These are phyloP conservation scores for Tritrichomonas foetus DNA, from an alignment of 208 protist genomes.

Conservation along the genomic window DNA sequence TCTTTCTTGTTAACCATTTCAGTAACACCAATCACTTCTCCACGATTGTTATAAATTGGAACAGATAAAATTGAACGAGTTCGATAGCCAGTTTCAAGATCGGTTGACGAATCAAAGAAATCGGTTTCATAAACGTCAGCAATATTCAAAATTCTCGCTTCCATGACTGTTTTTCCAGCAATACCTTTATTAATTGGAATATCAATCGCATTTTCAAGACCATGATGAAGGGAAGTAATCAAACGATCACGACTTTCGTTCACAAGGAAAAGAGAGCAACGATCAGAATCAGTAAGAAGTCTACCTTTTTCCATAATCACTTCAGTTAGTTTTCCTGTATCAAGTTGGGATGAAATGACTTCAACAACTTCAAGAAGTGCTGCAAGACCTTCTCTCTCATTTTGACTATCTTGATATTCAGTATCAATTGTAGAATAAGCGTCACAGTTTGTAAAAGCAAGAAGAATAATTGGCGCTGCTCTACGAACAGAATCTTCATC, in stretches of 20 bases:
- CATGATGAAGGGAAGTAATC: not conserved
- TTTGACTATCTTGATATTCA: not conserved
- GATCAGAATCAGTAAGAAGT: not conserved
- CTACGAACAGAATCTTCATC: not conserved
- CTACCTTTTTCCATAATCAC: conserved; percentile 1
- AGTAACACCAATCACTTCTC: not conserved
- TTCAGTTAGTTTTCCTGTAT: conserved; percentile 16
- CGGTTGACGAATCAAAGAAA: conserved; percentile 10
- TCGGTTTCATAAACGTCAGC: conserved; percentile 57
- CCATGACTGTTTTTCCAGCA: not conserved
- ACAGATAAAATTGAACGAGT: not conserved
- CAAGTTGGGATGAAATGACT: not conserved
- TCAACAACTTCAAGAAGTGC: too few relatives aligned
- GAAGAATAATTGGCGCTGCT: not conserved
- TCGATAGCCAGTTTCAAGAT: not conserved
- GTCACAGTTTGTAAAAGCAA: not conserved
- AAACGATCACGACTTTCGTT: not conserved
- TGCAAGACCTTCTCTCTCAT: not conserved
- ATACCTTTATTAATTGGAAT: not conserved
- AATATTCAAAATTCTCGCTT: conserved; percentile 53
- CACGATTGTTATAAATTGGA: not conserved
- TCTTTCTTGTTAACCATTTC: conserved; percentile 35
- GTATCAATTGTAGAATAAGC: not conserved
- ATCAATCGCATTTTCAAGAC: not conserved
- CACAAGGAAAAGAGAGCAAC: not conserved